Base-by-base conservation (phyloP, 345 rosid genomes). In the Populus alba region DNA sequence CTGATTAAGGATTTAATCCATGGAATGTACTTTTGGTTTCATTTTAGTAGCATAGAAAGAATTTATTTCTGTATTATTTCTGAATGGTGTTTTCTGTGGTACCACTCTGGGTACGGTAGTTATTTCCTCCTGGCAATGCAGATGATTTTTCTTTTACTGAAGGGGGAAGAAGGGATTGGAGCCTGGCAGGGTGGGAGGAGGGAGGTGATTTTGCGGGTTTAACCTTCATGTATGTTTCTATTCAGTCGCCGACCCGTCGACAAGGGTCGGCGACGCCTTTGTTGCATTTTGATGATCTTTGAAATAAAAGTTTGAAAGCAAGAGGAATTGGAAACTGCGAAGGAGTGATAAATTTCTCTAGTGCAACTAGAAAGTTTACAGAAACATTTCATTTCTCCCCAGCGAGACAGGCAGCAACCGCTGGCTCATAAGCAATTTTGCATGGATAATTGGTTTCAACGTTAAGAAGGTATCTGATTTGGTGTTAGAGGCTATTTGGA, bases 21-120 rank as follows among this genome's bases (percentile, higher is more conserved):
- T 75, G 62, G 70, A 70, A 71, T 71, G 67, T 67, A 45, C 76
- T 77, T 39, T 41, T 29, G 39, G 29, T 80, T 73, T 73, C 53
- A 39, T 47, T 33, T 35, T 27, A 23, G 31, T 47, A 66, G 33
- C 23, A 66, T 68, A 29, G 39, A 25, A 53, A 22, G 6, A 20
- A 37, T 55, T 73, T 5, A 51, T 70, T 68, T 67, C 31, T 23
- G 53, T 67, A 23, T 33, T 29, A 45, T 53, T 69, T 59, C 29
- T n/a, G 63, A n/a, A 59, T 59, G 27, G 63, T 59, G 29, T 59
- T 22, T n/a, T 59, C 63, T 59, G 5, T 12, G 63, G 10, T 11
- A 12, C 63, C 63, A 10, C 63, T 9, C 29, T 2, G 27, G 63
- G 63, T 22, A 51, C 7, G 6, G 18, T n/a, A 57, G 62, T 25